Percentiles rank a stretch among this genome's conserved stretches.
phyloP scores from a whole-genome alignment of 768 basidiomycete genomes.

The Russula virescens region DNA sequence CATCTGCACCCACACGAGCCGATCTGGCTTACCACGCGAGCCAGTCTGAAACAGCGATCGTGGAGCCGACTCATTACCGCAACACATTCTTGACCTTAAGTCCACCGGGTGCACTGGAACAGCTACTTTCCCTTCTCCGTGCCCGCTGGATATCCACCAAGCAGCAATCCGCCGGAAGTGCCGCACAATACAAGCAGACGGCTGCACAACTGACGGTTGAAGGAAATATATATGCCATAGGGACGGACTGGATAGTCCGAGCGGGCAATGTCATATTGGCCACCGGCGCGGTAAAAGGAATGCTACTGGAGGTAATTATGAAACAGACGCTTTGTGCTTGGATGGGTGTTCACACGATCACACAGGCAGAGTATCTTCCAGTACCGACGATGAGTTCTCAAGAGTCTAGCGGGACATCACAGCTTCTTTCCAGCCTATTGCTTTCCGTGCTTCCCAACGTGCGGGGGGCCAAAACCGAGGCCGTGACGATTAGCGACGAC shows the following conservation, averaged over 20 bases:
- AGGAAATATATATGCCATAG: slow-evolving; percentile 68
- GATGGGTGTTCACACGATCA: not conserved
- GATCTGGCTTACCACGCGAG: slow-evolving; percentile 48
- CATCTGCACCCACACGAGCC: slow-evolving; percentile 58
- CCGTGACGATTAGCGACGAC: slow-evolving; percentile 68
- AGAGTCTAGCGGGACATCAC: slow-evolving; percentile 60
- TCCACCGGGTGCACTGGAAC: slow-evolving; percentile 71
- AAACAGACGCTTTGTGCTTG: not conserved
- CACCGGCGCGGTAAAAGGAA: slow-evolving; percentile 73
- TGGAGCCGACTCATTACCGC: slow-evolving; percentile 53
- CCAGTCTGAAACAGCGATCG: slow-evolving; percentile 21
- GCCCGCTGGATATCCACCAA: slow-evolving; percentile 69
- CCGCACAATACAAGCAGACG: slow-evolving; percentile 45
- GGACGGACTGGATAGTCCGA: slow-evolving; percentile 76
- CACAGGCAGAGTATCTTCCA: slow-evolving; percentile 77
- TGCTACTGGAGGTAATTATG: slow-evolving; percentile 68
- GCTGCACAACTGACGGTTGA: slow-evolving; percentile 67
- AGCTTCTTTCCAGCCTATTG: slow-evolving; percentile 68
- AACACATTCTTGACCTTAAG: slow-evolving; percentile 71
- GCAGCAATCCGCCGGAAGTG: slow-evolving; percentile 29
- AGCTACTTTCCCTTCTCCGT: slow-evolving; percentile 64
- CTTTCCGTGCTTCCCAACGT: slow-evolving; percentile 71
- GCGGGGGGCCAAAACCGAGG: slow-evolving; percentile 65
- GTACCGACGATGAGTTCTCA: slow-evolving; percentile 62
- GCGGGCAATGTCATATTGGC: slow-evolving; percentile 72